Evolutionary conservation across 129 eudicot species (phyloP), one percentile per base, ranked within the genome.

Genomic region (Pittosporum tobira): DNA sequence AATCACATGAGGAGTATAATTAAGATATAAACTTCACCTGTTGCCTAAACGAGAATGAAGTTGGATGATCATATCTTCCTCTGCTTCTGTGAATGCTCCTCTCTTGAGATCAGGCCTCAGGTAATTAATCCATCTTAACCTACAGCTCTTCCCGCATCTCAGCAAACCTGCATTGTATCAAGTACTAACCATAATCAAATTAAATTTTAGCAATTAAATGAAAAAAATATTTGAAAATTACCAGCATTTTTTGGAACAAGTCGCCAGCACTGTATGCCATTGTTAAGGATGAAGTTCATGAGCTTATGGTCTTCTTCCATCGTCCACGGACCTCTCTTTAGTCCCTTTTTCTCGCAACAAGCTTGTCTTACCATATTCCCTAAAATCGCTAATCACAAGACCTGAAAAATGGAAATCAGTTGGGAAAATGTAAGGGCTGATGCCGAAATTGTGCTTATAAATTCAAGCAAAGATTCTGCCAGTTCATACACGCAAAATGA

Each of bases 111-210:
- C 94, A 0, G 96, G 96, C 56, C 94, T 75, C 5, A 88, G 66
- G 40, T 84, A 88, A 64, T 88, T 84, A 25, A 76, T 84, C 96
- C 96, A 88, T 63, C 96, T 72, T 8, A 88, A 28, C 37, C 96
- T 77, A 57, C 96, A 88, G 62, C 96, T 88, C 81, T 88, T 88
- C 22, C 96, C 96, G 40, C 94, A 88, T 62, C 96, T 81, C 75
- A 64, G 68, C 71, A 85, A 73, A 20, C 95, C 97, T 88, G 46
- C 27, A 79, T 58, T 22, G 34, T 23, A n/a, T n/a, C n/a, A n/a
- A n/a, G n/a, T n/a, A n/a, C n/a, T n/a, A n/a, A n/a, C n/a, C n/a
- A n/a, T n/a, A n/a, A n/a, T n/a, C n/a, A n/a, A n/a, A n/a, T n/a
- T n/a, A n/a, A n/a, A n/a, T n/a, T n/a, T n/a, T n/a, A n/a, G n/a